Evolutionary conservation across 768 basidiomycete genomes (phyloP).

Genomic region (Cystobasidium ongulense): DNA sequence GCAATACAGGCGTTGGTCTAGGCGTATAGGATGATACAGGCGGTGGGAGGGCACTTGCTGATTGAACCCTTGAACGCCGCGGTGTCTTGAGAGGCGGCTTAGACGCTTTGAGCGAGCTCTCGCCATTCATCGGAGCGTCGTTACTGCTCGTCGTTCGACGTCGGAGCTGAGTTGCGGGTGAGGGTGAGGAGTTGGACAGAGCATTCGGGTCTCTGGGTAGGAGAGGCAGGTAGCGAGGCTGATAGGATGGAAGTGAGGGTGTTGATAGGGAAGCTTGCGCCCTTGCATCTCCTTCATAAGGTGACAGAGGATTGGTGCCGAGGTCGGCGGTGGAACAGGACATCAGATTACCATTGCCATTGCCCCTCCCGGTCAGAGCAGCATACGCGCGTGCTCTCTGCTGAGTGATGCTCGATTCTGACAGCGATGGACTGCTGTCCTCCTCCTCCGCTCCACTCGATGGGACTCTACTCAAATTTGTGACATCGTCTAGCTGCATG

Average conservation of each 20-base stretch:
- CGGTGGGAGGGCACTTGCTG: conserved; percentile 5
- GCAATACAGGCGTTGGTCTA: not conserved
- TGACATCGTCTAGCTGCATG: not conserved
- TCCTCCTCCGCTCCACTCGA: not conserved
- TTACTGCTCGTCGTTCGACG: not conserved
- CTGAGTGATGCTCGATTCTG: not conserved
- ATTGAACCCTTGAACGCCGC: conserved; percentile 10
- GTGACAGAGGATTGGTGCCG: not conserved
- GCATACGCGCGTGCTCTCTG: not conserved
- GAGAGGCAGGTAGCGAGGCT: not conserved
- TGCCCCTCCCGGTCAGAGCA: not conserved
- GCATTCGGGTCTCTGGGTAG: not conserved
- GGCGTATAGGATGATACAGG: not conserved
- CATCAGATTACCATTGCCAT: not conserved
- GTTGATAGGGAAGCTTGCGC: not conserved
- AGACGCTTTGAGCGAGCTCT: not conserved
- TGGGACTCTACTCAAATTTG: not conserved
- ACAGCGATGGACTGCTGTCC: not conserved
- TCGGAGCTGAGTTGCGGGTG: not conserved
- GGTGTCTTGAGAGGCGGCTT: not conserved
- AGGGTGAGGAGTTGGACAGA: not conserved
- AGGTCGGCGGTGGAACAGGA: not conserved
- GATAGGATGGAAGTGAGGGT: not conserved
- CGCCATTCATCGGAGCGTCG: not conserved
- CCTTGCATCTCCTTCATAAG: not conserved